These are phyloP conservation scores for Cerrena zonata DNA, from an alignment of 1,284 basidiomycete genomes.

Conservation along the genomic window DNA sequence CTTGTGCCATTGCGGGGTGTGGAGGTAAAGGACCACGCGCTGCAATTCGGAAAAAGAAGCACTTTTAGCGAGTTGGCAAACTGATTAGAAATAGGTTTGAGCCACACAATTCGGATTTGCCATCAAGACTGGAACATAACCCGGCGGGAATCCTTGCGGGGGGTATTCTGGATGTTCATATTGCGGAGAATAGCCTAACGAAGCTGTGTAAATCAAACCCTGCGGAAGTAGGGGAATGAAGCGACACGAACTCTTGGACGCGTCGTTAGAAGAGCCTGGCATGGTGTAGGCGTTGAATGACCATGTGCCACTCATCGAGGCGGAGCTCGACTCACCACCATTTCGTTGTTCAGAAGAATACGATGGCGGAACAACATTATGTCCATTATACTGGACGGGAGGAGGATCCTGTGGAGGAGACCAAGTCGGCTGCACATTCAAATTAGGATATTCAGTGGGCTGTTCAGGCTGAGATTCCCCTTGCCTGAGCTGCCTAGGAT, in stretches of 20 bases:
- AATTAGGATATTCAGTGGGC: constrained; percentile 22
- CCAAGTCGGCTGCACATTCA: constrained; percentile 21
- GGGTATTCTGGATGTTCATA: constrained; percentile 17
- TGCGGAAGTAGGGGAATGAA: neutral
- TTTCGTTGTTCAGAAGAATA: constrained; percentile 43
- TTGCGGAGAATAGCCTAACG: constrained; percentile 7
- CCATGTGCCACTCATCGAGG: neutral
- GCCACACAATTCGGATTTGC: constrained; percentile 19
- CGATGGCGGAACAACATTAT: constrained; percentile 31
- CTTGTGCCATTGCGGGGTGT: constrained; percentile 8
- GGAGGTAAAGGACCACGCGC: constrained; percentile 39
- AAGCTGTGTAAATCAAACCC: neutral
- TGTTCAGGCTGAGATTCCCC: constrained; percentile 18
- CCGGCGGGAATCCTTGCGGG: constrained; percentile 15
- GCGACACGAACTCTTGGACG: constrained; percentile 19
- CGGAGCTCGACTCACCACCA: constrained; percentile 21
- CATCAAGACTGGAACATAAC: constrained; percentile 19
- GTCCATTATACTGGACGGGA: constrained; percentile 31
- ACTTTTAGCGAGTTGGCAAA: constrained; percentile 46
- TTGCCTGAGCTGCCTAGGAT: constrained; percentile 15
- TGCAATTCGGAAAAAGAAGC: constrained; percentile 51
- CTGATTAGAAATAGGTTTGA: constrained; percentile 24
- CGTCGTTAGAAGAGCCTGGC: constrained; percentile 11
- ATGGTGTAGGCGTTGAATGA: neutral
- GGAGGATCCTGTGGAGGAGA: constrained; percentile 22